Percentiles rank a stretch among this genome's conserved stretches.
Conservation (phyloP, 2,329 filamentous ascomycete genomes). For the Ceratocystiopsis minuta region DNA sequence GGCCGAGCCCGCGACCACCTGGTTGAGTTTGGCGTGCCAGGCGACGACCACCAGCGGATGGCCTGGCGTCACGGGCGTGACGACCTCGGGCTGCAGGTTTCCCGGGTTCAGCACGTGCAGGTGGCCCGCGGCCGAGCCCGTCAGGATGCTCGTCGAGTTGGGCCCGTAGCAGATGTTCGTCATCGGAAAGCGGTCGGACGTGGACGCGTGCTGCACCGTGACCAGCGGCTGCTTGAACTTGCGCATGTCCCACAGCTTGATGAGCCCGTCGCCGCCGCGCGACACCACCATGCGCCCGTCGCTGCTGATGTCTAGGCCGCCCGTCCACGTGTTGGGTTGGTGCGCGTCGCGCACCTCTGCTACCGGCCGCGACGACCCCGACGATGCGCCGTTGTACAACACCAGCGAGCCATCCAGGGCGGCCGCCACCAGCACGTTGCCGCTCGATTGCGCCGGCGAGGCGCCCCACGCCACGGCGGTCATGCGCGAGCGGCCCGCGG, state of each 20-base stretch:
- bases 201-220: slow-evolving; percentile 60
- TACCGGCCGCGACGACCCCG: slow-evolving; percentile 59
- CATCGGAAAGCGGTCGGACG: slow-evolving; percentile 65
- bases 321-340: slow-evolving; percentile 69
- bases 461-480: slow-evolving; percentile 74
- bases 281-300: slow-evolving; percentile 86
- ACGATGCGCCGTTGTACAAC: slow-evolving; percentile 56
- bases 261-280: slow-evolving; percentile 73
- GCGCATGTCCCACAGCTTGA: slow-evolving; percentile 92
- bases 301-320: slow-evolving; percentile 74
- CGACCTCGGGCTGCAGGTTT: slow-evolving; percentile 66
- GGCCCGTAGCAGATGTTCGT: slow-evolving; percentile 83
- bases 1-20: slow-evolving; percentile 85
- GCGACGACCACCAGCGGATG: slow-evolving; percentile 66
- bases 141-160: slow-evolving; percentile 67
- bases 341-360: slow-evolving; percentile 78
- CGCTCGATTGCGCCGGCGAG: slow-evolving; percentile 51
- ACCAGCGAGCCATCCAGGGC: slow-evolving; percentile 79
- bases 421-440: slow-evolving; percentile 58
- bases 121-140: slow-evolving; percentile 69
- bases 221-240: slow-evolving; percentile 88
- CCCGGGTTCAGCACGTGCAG: slow-evolving; percentile 88
- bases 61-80: slow-evolving; percentile 76
- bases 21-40: slow-evolving; percentile 92
- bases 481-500: slow-evolving; percentile 82